Percentiles rank a stretch among this genome's conserved stretches.
Evolutionary conservation across 768 basidiomycete species (phyloP).

Genomic region (Naganishia antarctica): DNA sequence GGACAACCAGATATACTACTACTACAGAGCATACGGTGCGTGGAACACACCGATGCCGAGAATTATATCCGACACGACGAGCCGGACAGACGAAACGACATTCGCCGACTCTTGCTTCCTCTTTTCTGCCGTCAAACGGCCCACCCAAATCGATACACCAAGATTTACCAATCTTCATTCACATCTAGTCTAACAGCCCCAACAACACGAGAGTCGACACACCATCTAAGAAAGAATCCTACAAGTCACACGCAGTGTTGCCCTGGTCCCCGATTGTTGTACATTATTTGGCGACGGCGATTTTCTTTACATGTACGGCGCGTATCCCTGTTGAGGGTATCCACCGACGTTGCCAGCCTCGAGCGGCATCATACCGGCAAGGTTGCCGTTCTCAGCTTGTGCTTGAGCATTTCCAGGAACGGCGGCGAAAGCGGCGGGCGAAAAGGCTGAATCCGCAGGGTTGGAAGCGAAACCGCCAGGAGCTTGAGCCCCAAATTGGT

Average conservation of each 20-base stretch:
- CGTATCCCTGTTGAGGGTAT: conserved; percentile 25
- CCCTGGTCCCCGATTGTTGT: conserved; percentile 16
- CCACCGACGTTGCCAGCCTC: conserved; percentile 25
- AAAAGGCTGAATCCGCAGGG: conserved; percentile 7
- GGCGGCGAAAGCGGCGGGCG: conserved; percentile 14
- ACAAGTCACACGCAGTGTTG: conserved; percentile 15
- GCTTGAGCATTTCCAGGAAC: conserved; percentile 9
- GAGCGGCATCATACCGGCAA: conserved; percentile 17
- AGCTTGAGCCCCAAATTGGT: conserved; percentile 12
- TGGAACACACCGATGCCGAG: not conserved
- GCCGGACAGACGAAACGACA: not conserved
- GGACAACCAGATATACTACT: not conserved
- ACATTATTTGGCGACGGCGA: conserved; percentile 3
- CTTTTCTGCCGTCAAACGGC: not conserved
- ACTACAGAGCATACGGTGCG: not conserved
- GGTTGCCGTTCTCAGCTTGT: conserved; percentile 18
- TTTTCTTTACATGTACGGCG: conserved; percentile 28
- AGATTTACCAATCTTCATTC: conserved; percentile 3
- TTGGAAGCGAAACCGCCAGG: conserved; percentile 15
- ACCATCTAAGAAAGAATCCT: conserved; percentile 19
- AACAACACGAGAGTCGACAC: conserved; percentile 21
- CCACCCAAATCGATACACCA: conserved; percentile 15
- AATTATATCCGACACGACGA: not conserved
- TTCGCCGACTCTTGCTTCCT: not conserved
- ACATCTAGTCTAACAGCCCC: conserved; percentile 12